phyloP scores from a whole-genome alignment of 495 filamentous ascomycete genomes.

The Penicillium daleae region DNA sequence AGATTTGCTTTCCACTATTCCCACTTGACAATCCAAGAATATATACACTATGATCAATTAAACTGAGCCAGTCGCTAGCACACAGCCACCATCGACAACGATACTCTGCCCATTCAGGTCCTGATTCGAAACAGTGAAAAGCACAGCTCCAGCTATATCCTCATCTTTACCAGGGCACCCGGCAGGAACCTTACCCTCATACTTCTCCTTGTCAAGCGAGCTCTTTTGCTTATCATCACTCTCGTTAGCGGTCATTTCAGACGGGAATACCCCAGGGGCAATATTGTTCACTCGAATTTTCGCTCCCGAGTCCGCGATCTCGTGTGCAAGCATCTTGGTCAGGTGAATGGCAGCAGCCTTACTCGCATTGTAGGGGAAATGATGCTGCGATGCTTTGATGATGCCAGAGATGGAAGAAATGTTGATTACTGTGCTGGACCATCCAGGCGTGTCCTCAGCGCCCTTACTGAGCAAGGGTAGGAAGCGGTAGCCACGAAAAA shows the following conservation, averaged over 20 bases:
- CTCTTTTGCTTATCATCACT: slow-evolving; percentile 67
- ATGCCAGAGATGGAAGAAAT: slow-evolving; percentile 60
- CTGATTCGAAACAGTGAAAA: slow-evolving; percentile 67
- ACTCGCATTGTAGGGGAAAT: slow-evolving; percentile 57
- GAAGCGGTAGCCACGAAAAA: slow-evolving; percentile 52
- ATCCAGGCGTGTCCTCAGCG: slow-evolving; percentile 47
- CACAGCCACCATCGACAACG: slow-evolving; percentile 67
- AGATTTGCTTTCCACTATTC: neutral
- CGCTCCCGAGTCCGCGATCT: slow-evolving; percentile 46
- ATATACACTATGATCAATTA: neutral
- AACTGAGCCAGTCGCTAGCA: slow-evolving; percentile 38
- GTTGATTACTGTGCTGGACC: slow-evolving; percentile 61
- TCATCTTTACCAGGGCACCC: slow-evolving; percentile 67
- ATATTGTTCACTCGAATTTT: slow-evolving; percentile 57
- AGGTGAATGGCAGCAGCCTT: slow-evolving; percentile 58
- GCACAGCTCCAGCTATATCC: slow-evolving; percentile 71
- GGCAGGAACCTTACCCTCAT: slow-evolving; percentile 60
- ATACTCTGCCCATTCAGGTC: slow-evolving; percentile 73
- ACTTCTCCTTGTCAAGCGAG: slow-evolving; percentile 62
- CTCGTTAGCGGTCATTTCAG: slow-evolving; percentile 58
- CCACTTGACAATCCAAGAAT: too few species aligned
- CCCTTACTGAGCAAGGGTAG: slow-evolving; percentile 49
- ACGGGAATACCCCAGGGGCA: slow-evolving; percentile 59
- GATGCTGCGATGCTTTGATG: slow-evolving; percentile 52
- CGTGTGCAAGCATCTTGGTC: slow-evolving; percentile 58